Evolutionary conservation across 1,139 yeast species (phyloP), one percentile per base, ranked within the genome.

Genomic region (Candida sp.): DNA sequence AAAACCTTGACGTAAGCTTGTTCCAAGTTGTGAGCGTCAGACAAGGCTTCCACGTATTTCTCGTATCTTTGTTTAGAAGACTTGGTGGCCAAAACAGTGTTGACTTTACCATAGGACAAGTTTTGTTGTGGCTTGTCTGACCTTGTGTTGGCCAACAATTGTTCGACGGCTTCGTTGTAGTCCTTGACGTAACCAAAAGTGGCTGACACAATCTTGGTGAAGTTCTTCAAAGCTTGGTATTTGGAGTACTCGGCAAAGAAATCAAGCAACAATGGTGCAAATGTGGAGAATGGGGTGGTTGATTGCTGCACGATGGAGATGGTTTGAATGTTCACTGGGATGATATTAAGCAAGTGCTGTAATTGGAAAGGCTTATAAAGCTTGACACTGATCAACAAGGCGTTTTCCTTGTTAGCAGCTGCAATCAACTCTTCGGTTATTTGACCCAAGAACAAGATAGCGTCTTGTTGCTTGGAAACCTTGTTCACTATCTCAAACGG

Each of bases 1-100:
- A 93, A 78, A 35, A 93, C 84, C 66, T 86, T 88, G 58, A 86
- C 70, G 71, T 93, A 93, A 25, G 96, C 92, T 50, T 85, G 83
- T 69, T 93, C 98, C 52, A 89, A 77, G 32, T 76, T 71, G 58
- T 69, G 67, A 31, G 80, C 86, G 37, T 75, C 78, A 26, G 69
- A 69, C 44, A 75, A 72, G 26, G 84, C 83, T 42, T 61, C 59
- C 9, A 57, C 46, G 40, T 63, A 60, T 17, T 67, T 65, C 49
- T 67, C 56, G 50, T 65, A 38, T 61, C 63, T 62, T 48, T 63
- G 56, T 48, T 66, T 65, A 39, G 69, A 64, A 11, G 67, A 57
- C 50, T 67, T 69, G 42, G 75, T 68, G n/a, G 73, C 52, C 44
- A 70, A 58, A 50, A 66, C 70, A 30, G 68, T 58, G 48, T 61